Evolutionary conservation across 2,329 filamentous ascomycete genomes (phyloP).

Genomic region (Ophiostoma tasmaniense): DNA sequence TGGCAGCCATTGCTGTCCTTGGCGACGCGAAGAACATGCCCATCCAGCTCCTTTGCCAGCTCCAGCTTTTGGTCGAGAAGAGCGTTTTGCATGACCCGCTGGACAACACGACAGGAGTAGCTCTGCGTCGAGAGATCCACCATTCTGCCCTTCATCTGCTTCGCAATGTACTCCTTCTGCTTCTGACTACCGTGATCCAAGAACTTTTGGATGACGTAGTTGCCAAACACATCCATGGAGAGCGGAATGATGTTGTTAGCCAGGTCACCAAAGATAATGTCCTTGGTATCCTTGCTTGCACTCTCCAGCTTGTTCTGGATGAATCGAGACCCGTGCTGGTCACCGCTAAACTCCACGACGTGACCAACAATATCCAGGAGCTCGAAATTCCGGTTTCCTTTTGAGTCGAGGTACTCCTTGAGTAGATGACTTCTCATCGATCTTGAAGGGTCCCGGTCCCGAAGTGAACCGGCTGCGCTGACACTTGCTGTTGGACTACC

Average conservation of each 20-base stretch:
- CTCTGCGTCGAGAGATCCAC: constrained; percentile 72
- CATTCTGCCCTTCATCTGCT: constrained; percentile 81
- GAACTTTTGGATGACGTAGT: constrained; percentile 97
- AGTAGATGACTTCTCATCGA: constrained; percentile 59
- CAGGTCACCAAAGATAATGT: constrained; percentile 81
- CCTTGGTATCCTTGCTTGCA: constrained; percentile 93
- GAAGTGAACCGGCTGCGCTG: neutral
- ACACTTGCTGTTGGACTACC: neutral
- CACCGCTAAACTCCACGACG: constrained; percentile 89
- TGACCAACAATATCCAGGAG: constrained; percentile 81
- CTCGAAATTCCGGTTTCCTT: constrained; percentile 66
- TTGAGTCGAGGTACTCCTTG: constrained; percentile 66
- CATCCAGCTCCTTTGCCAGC: constrained; percentile 60
- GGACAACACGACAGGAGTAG: constrained; percentile 92
- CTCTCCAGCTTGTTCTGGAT: constrained; percentile 88
- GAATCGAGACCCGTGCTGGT: constrained; percentile 91
- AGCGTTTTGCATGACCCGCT: constrained; percentile 89
- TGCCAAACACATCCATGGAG: constrained; percentile 95
- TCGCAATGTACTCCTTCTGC: constrained; percentile 81
- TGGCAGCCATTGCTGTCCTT: constrained; percentile 92
- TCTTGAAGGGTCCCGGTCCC: constrained; percentile 14
- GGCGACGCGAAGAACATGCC: constrained; percentile 66
- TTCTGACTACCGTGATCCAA: constrained; percentile 92
- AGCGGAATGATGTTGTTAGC: constrained; percentile 74
- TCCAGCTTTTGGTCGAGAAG: constrained; percentile 72